phyloP scores from a whole-genome alignment of 2,329 filamentous ascomycete genomes.

The Lachnellula occidentalis region DNA sequence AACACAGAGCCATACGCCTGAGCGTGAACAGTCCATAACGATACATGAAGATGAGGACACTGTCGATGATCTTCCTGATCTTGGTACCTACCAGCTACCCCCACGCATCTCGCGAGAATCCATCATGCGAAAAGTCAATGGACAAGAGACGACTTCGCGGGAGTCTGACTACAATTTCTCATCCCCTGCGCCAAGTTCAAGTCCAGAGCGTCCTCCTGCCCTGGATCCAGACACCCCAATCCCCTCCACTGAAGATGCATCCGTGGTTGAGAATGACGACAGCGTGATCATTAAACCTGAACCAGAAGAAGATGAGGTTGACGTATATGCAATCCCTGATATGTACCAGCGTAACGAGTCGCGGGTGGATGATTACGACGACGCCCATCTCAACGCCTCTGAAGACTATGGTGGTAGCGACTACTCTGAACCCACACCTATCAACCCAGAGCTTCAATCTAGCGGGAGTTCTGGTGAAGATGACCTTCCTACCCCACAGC shows the following conservation, averaged over 20 bases:
- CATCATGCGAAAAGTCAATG: constrained; percentile 83
- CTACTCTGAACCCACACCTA: constrained; percentile 41
- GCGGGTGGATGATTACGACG: constrained; percentile 26
- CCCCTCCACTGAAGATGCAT: constrained; percentile 71
- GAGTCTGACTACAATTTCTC: constrained; percentile 61
- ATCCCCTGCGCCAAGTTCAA: constrained; percentile 54
- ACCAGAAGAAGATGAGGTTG: constrained; percentile 52
- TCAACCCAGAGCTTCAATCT: constrained; percentile 19
- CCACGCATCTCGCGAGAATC: constrained; percentile 88
- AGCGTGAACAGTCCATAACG: constrained; percentile 26
- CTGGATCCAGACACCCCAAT: constrained; percentile 87
- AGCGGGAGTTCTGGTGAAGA: constrained; percentile 40
- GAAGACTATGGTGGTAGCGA: constrained; percentile 37
- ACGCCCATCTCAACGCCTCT: constrained; percentile 10
- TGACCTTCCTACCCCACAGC: constrained; percentile 46
- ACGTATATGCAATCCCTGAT: constrained; percentile 64
- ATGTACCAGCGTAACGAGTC: constrained; percentile 54
- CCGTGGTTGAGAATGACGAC: constrained; percentile 49
- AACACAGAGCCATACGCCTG: constrained; percentile 23
- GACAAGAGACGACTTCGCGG: constrained; percentile 44
- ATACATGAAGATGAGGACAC: constrained; percentile 54
- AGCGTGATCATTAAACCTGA: constrained; percentile 64
- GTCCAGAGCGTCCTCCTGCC: constrained; percentile 50
- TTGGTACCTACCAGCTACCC: constrained; percentile 60
- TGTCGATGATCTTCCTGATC: constrained; percentile 52